Conservation (phyloP, 352 stramenopile genomes). For the Pythium vanterpoolii region DNA sequence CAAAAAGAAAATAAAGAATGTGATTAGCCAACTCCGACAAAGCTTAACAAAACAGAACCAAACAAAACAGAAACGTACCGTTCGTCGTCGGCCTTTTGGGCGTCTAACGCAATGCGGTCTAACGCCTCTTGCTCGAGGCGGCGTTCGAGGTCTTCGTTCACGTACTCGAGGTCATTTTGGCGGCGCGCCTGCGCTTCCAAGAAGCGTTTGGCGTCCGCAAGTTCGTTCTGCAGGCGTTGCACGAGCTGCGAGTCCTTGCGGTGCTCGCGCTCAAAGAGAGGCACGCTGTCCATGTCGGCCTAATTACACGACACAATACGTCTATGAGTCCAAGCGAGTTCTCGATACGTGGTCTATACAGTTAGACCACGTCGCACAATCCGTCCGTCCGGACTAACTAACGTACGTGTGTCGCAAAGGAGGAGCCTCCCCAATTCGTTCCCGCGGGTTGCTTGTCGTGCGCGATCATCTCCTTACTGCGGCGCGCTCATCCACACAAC, state of each 20-base stretch:
- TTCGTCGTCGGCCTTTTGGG: slow-evolving; percentile 80
- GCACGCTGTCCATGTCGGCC: slow-evolving; percentile 79
- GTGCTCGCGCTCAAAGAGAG: slow-evolving; percentile 85
- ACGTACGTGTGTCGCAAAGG: slow-evolving; percentile 24
- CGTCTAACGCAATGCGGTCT: slow-evolving; percentile 79
- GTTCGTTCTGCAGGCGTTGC: slow-evolving; percentile 79
- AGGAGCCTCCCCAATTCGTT: slow-evolving; percentile 28
- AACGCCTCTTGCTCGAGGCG: slow-evolving; percentile 75
- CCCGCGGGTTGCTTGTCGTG: slow-evolving; percentile 30
- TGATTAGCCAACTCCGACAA: not conserved
- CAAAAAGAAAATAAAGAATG: slow-evolving; percentile 6
- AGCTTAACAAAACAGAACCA: slow-evolving; percentile 1
- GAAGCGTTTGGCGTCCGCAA: slow-evolving; percentile 82
- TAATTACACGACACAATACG: slow-evolving; percentile 13
- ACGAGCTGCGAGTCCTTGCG: slow-evolving; percentile 82
- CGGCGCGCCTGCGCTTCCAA: slow-evolving; percentile 74
- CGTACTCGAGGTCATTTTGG: slow-evolving; percentile 85
- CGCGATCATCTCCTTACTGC: slow-evolving; percentile 32
- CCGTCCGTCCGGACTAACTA: not conserved
- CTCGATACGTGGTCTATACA: not conserved
- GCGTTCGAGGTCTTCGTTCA: slow-evolving; percentile 84
- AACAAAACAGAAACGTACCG: slow-evolving; percentile 33
- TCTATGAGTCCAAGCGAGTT: slow-evolving; percentile 2
- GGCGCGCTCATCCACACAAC: slow-evolving; percentile 24
- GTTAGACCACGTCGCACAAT: not conserved